Evolutionary conservation across 1,284 basidiomycete genomes (phyloP).

Genomic region (Ganoderma leucocontextum): DNA sequence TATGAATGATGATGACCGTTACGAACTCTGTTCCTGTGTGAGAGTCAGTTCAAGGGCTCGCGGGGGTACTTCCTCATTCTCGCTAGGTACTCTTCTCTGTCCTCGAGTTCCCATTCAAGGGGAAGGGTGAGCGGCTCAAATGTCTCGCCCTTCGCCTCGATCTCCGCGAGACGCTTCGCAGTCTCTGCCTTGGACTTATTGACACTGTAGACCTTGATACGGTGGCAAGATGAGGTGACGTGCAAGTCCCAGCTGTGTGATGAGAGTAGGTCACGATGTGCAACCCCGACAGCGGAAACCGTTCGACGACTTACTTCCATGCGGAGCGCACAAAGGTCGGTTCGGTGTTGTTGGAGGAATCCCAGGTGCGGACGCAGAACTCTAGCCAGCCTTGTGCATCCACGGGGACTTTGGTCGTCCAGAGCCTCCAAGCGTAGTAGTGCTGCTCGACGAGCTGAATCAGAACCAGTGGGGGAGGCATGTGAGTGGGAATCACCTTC

Average conservation of each 20-base stretch:
- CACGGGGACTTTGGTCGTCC: slow-evolving; percentile 60
- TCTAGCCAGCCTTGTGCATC: slow-evolving; percentile 67
- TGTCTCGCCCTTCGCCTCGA: slow-evolving; percentile 48
- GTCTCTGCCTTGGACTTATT: slow-evolving; percentile 54
- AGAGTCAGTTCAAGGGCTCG: slow-evolving; percentile 38
- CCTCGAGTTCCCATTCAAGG: slow-evolving; percentile 50
- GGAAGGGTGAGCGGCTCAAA: slow-evolving; percentile 54
- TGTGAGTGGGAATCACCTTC: slow-evolving; percentile 44
- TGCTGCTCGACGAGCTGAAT: slow-evolving; percentile 43
- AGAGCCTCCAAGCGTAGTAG: slow-evolving; percentile 63
- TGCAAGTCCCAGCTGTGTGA: slow-evolving; percentile 59
- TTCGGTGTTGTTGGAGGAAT: slow-evolving; percentile 65
- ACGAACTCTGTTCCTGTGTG: not conserved
- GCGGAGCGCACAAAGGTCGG: slow-evolving; percentile 63
- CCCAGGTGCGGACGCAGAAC: slow-evolving; percentile 66
- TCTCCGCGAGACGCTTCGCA: slow-evolving; percentile 49
- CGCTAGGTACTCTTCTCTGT: slow-evolving; percentile 47
- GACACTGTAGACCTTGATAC: slow-evolving; percentile 63
- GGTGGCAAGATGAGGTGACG: slow-evolving; percentile 62
- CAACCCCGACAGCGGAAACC: not conserved
- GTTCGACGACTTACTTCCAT: slow-evolving; percentile 54
- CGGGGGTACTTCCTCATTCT: slow-evolving; percentile 46
- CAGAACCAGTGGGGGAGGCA: too few species aligned
- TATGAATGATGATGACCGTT: slow-evolving; percentile 18
- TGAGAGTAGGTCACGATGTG: not conserved